Evolutionary conservation across 179 eudicot species (phyloP), one percentile per base, ranked within the genome.

Genomic region (Silene noctiflora): DNA sequence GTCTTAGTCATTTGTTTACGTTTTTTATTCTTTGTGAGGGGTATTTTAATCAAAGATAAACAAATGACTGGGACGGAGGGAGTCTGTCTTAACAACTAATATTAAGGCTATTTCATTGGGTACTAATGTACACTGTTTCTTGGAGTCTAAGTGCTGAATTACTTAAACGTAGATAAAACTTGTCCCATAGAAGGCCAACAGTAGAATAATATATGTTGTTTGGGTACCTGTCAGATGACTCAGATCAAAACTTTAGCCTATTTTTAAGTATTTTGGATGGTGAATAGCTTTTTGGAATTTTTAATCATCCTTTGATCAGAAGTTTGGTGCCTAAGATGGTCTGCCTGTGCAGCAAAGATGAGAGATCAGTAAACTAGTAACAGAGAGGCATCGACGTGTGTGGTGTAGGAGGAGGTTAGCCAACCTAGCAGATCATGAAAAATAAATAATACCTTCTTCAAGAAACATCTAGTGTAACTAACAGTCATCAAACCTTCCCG

Each of bases 361-460:
- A 53, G 19, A 53, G 58, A 55, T 55, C 59, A 14, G 59, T 16
- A 55, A 13, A 14, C 59, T 16, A 14, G 19, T n/a, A 20, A 27
- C 29, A 20, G 17, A 19, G 60, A 53, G 60, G 69, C 20, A 17
- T 74, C 68, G 76, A 62, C 69, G 76, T 56, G 65, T 67, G 72
- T 48, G 71, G 75, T 14, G 59, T 31, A 71, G 58, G 56, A 42
- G 51, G 39, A 58, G 29, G 44, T 48, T 46, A 13, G 72, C 67
- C 76, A 72, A 64, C 80, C 72, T 72, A 72, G 76, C 76, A 4
- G 35, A 67, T 16, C 25, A 73, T 39, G 53, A 44, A 42, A 78
- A 33, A 25, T 62, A 73, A 33, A n/a, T 62, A 31, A 39, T 74
- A 56, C 74, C 58, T 67, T 35, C 56, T 56, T 60, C 53, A 58